A percentile compares a stretch with the other conserved stretches of the same genome.
These are phyloP conservation scores for Aspergillus vadensis DNA, from an alignment of 2,329 filamentous ascomycete species.

Conservation along the genomic window DNA sequence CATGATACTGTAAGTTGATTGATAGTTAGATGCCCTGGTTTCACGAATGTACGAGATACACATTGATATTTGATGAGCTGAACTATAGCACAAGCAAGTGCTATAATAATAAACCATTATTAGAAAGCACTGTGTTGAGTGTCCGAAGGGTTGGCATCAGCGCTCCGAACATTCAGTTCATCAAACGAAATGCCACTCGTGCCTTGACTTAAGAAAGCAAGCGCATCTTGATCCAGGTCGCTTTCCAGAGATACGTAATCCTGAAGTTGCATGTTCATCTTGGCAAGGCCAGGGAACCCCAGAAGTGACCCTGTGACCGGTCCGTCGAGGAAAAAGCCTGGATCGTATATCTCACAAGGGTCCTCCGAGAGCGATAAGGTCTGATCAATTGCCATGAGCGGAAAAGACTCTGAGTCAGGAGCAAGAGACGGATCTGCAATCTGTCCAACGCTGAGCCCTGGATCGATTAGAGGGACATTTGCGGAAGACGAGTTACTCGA, in stretches of 20 bases:
- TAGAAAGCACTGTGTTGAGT: neutral
- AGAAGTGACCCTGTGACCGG: neutral
- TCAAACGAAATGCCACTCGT: neutral
- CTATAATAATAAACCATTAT: neutral
- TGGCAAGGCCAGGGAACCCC: neutral
- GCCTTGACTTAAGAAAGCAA: neutral
- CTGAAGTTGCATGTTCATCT: neutral
- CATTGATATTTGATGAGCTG: too few species aligned
- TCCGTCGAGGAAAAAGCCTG: neutral
- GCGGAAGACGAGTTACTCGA: neutral
- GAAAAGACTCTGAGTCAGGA: neutral
- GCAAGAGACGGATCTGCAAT: neutral
- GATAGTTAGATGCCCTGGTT: neutral
- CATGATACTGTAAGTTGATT: neutral
- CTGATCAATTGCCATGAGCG: neutral
- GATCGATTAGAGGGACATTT: neutral
- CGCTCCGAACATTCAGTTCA: neutral
- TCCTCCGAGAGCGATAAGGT: neutral
- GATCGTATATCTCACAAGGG: neutral
- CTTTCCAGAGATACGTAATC: neutral
- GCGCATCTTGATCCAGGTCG: neutral
- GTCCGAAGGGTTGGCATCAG: too few species aligned
- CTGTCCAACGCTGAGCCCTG: neutral
- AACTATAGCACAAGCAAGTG: neutral
- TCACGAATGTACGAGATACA: neutral